A percentile compares a stretch with the other conserved stretches of the same genome.
These are phyloP conservation scores for Bromus sterilis DNA, from an alignment of 176 grass and related monocot species.

Conservation along the genomic window DNA sequence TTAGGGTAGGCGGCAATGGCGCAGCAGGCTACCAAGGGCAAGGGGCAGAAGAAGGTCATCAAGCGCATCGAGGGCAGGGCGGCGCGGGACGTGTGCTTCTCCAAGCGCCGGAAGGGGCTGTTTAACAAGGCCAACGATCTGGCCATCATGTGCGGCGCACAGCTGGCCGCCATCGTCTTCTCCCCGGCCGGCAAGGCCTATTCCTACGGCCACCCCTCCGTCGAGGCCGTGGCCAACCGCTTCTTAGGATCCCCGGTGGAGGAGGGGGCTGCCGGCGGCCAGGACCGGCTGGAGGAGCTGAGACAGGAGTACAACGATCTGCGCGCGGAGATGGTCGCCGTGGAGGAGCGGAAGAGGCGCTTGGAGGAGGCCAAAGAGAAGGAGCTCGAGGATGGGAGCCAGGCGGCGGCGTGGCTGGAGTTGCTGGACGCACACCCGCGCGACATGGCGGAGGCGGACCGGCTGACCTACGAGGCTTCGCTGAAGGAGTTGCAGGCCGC, in stretches of 20 bases:
- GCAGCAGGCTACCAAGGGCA: background rate
- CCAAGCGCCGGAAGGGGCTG: background rate
- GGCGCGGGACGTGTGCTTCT: background rate
- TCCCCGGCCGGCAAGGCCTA: background rate
- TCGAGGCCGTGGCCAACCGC: background rate
- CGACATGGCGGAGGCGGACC: background rate
- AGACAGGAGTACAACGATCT: background rate
- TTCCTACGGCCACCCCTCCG: background rate
- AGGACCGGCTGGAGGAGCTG: background rate
- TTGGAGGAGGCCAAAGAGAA: background rate
- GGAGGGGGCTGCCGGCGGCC: background rate
- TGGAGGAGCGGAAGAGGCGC: background rate
- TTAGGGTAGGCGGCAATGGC: background rate
- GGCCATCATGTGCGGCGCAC: background rate
- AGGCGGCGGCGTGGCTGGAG: background rate
- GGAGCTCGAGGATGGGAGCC: background rate
- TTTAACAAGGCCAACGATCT: background rate
- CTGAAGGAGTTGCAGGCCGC: background rate
- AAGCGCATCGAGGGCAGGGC: background rate
- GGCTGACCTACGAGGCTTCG: background rate
- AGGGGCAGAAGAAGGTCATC: background rate
- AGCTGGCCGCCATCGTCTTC: background rate
- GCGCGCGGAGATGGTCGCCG: background rate
- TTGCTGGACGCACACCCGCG: background rate
- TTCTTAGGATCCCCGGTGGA: background rate